phyloP scores from a whole-genome alignment of 148 eudicot species.

The Pouteria glomerata region DNA sequence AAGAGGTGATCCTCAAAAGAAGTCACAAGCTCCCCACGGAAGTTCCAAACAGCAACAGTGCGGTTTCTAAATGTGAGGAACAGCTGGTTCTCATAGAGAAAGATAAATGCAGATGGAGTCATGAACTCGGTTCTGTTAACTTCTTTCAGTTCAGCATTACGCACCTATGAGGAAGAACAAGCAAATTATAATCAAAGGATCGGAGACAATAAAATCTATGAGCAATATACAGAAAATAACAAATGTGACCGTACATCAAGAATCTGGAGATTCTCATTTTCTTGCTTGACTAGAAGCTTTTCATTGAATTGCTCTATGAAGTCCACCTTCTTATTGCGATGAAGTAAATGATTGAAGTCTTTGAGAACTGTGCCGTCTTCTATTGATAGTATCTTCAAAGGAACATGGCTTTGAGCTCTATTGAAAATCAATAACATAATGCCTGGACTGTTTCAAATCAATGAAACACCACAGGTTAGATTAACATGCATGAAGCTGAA shows the following conservation, averaged over 20 bases:
- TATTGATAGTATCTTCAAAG: conserved; percentile 76
- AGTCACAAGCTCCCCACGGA: conserved; percentile 80
- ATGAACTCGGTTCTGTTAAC: conserved; percentile 9
- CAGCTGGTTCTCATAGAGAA: conserved; percentile 74
- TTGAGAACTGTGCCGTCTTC: conserved; percentile 90
- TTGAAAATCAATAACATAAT: conserved; percentile 77
- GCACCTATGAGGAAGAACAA: conserved; percentile 11
- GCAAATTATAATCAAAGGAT: background rate
- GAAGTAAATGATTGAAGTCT: conserved; percentile 75
- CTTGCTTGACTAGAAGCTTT: conserved; percentile 90
- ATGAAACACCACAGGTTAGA: background rate
- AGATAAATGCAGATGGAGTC: conserved; percentile 39
- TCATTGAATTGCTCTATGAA: conserved; percentile 88
- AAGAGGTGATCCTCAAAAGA: conserved; percentile 86
- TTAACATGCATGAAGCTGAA: background rate
- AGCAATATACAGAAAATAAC: background rate
- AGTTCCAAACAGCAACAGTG: conserved; percentile 90
- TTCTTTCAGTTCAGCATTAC: conserved; percentile 7
- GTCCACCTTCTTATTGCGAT: conserved; percentile 79
- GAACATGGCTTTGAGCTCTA: conserved; percentile 60
- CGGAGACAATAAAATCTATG: background rate
- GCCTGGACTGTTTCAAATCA: conserved; percentile 57
- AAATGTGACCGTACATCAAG: conserved; percentile 25
- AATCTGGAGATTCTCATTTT: conserved; percentile 81
- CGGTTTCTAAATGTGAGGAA: conserved; percentile 75